Percentiles rank a stretch among this genome's conserved stretches.
Evolutionary conservation across 768 basidiomycete genomes (phyloP).

Genomic region (Gloeostereum incarnatum): DNA sequence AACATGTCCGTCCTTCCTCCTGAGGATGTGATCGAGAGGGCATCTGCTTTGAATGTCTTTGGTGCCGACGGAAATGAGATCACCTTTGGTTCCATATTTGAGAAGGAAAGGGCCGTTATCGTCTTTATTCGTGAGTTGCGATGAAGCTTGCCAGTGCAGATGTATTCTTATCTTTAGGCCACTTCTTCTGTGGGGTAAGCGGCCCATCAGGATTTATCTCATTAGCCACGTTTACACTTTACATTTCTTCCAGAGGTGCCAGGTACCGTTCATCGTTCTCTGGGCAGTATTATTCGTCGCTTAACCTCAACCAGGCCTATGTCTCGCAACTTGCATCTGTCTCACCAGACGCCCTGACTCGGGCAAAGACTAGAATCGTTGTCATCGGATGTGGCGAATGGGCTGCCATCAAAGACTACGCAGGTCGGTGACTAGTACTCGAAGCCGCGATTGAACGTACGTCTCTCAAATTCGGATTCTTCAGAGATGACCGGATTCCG

Average conservation of each 20-base stretch:
- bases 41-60: slow-evolving; percentile 29
- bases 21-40: slow-evolving; percentile 21
- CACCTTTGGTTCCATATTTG: slow-evolving; percentile 42
- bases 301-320: slow-evolving; percentile 27
- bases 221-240: background rate
- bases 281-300: slow-evolving; percentile 5
- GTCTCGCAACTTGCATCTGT: slow-evolving; percentile 35
- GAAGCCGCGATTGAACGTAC: background rate
- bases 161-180: background rate
- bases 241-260: slow-evolving; percentile 3
- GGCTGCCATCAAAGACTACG: slow-evolving; percentile 37
- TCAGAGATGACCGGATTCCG: slow-evolving; percentile 32
- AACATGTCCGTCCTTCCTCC: slow-evolving; percentile 19
- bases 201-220: background rate
- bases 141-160: background rate
- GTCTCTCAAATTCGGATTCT: background rate
- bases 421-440: slow-evolving; percentile 21
- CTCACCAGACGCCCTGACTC: slow-evolving; percentile 26
- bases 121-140: slow-evolving; percentile 37
- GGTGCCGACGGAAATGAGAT: slow-evolving; percentile 36
- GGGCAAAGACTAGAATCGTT: slow-evolving; percentile 30
- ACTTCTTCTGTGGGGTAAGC: background rate
- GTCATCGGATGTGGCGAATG: slow-evolving; percentile 57
- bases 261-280: background rate
- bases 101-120: slow-evolving; percentile 40